Base-by-base conservation (phyloP, 2,329 filamentous ascomycete genomes). In the Pleurostoma richardsiae region DNA sequence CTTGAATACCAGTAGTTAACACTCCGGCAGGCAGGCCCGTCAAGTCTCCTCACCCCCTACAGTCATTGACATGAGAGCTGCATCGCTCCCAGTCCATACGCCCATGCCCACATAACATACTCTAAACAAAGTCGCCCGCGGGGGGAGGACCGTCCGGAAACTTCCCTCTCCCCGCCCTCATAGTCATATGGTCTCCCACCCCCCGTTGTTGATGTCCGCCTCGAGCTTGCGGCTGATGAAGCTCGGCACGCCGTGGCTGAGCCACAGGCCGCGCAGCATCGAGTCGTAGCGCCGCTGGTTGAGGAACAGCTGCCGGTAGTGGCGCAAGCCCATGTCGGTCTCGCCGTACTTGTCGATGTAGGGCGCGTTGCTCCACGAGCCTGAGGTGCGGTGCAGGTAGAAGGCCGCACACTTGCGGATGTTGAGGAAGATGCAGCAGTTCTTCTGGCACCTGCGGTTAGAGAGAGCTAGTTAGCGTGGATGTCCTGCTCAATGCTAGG, bases 291-390 rank as follows among this genome's bases (percentile, higher is more conserved):
- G 77, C 67, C 88, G 92, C 71, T 96, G 92, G 62, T 95, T 96
- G 48, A 99, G 72, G 64, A 90, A 96, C 42, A 99, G 73, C 67
- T 95, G 92, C 48, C 95, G 85, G 50, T 88, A 88, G 53, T 94
- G 86, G 50, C 88, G 81, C 33, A 99, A 76, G 39, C 91, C 91
- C n/a, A 88, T 83, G 66, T 99, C 94, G 4, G 90, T 88, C 74
- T 99, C 94, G 54, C 95, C 95, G 63, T 96, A 95, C 62, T 88
- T 87, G 67, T 99, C 94, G 53, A 97, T 85, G 65, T 97, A 99
- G 1, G 94, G 94, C 4, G 94, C 92, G 39, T 85, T 80, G 53
- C 86, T 85, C 72, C 87, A 99, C 29, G 87, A 90, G 38, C 94
- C 94, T 41, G 88, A 87, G 30, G 77, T 74, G 49, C 85, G 82